phyloP scores from a whole-genome alignment of 306 rosid species.

The Pyrus bretschneideri region DNA sequence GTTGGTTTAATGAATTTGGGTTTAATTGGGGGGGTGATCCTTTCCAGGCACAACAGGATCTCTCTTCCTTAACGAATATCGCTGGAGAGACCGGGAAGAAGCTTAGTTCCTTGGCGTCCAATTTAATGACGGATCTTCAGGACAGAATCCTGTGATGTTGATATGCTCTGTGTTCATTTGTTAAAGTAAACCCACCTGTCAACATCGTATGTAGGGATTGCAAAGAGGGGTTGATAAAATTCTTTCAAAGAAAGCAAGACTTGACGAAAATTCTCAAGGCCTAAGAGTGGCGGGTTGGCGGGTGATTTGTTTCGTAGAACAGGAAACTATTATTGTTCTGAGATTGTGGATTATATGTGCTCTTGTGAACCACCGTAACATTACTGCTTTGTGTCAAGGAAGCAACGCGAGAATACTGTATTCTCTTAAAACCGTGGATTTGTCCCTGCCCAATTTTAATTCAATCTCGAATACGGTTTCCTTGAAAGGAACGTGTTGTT shows the following conservation, averaged over 20 bases:
- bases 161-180: conserved; percentile 25
- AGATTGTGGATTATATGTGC: conserved; percentile 10
- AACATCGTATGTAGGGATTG: conserved; percentile 26
- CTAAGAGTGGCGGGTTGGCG: conserved; percentile 38
- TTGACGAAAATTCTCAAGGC: conserved; percentile 19
- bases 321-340: conserved; percentile 14
- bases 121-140: conserved; percentile 75
- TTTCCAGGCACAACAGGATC: conserved; percentile 78
- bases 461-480: neutral
- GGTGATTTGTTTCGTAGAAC: conserved; percentile 29
- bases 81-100: conserved; percentile 95
- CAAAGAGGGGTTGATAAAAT: conserved; percentile 26
- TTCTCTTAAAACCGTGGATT: neutral
- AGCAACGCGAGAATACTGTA: neutral
- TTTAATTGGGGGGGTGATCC: neutral
- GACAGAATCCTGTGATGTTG: conserved; percentile 73
- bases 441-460: neutral
- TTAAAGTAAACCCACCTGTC: conserved; percentile 12
- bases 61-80: conserved; percentile 72
- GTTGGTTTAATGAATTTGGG: neutral
- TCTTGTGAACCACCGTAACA: neutral
- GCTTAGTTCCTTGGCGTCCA: conserved; percentile 75
- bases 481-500: neutral
- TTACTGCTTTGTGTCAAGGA: neutral
- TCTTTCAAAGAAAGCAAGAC: conserved; percentile 33